Percentiles rank a stretch among this genome's conserved stretches.
Conservation (phyloP, 257 asterid genomes). For the Capsicum rhomboideum region DNA sequence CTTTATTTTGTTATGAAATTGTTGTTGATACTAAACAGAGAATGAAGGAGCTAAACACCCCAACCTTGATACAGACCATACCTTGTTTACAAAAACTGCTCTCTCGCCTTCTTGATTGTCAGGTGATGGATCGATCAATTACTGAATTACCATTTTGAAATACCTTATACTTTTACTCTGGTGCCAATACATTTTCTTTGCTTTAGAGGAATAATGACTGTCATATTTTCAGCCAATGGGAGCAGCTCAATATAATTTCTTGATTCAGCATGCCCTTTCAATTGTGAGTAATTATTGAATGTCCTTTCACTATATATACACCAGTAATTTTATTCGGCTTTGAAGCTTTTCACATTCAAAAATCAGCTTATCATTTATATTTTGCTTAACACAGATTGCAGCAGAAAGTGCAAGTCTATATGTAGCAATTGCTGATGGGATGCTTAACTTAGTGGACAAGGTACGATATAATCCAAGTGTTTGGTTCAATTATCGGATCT, state of each 20-base stretch:
- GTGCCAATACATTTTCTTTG: background rate
- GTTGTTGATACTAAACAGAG: conserved; percentile 27
- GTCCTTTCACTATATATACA: background rate
- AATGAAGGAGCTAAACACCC: conserved; percentile 44
- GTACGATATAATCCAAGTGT: conserved; percentile 12
- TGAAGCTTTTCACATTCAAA: background rate
- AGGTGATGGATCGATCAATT: conserved; percentile 27
- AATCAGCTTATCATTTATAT: background rate
- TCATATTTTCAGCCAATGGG: conserved; percentile 48
- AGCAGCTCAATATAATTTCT: conserved; percentile 52
- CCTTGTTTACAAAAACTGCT: conserved; percentile 68
- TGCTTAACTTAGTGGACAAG: conserved; percentile 76
- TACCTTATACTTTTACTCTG: background rate
- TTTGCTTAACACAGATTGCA: conserved; percentile 47
- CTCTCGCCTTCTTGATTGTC: conserved; percentile 62
- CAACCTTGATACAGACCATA: conserved; percentile 53
- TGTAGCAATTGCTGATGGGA: conserved; percentile 78
- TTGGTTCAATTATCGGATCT: background rate
- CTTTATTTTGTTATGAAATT: background rate
- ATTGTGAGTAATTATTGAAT: conserved; percentile 39
- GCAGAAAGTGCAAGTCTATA: conserved; percentile 73
- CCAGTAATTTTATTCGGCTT: conserved; percentile 3
- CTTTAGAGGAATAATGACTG: conserved; percentile 5
- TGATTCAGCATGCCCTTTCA: conserved; percentile 67
- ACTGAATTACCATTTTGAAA: background rate